Conservation (phyloP, 306 rosid genomes). For the Ochetophila trinervis region DNA sequence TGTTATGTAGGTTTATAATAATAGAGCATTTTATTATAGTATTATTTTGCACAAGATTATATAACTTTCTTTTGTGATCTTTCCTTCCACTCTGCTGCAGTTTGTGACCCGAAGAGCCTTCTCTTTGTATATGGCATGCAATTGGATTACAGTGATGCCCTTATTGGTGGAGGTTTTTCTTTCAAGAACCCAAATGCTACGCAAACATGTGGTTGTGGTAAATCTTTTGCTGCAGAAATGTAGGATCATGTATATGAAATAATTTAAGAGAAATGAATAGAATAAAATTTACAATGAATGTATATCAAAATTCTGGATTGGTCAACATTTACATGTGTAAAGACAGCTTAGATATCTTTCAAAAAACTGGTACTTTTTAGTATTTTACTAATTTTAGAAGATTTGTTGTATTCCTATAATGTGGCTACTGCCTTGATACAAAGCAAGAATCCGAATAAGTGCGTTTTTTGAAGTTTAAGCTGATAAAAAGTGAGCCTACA, state of each 20-base stretch:
- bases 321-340: not conserved
- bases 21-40: not conserved
- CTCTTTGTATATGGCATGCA: conserved; percentile 93
- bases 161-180: conserved; percentile 93
- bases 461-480: too few relatives aligned
- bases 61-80: conserved; percentile 4
- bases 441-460: too few relatives aligned
- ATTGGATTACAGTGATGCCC: conserved; percentile 92
- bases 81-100: conserved; percentile 39
- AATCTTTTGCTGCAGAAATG: conserved; percentile 90
- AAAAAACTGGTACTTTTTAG: too few relatives aligned
- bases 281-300: not conserved
- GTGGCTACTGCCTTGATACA: too few relatives aligned
- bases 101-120: conserved; percentile 94
- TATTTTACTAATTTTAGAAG: too few relatives aligned
- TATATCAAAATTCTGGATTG: not conserved
- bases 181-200: conserved; percentile 96
- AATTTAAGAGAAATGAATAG: conserved; percentile 21
- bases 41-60: not conserved
- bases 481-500: too few relatives aligned
- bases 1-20: too few relatives aligned
- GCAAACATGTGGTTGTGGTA: conserved; percentile 97
- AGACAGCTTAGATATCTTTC: too few relatives aligned
- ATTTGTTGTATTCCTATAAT: too few relatives aligned
- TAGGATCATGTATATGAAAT: conserved; percentile 41